A percentile compares a stretch with the other conserved stretches of the same genome.
These are phyloP conservation scores for Clitopilus hobsonii DNA, from an alignment of 768 basidiomycete species.

Conservation along the genomic window DNA sequence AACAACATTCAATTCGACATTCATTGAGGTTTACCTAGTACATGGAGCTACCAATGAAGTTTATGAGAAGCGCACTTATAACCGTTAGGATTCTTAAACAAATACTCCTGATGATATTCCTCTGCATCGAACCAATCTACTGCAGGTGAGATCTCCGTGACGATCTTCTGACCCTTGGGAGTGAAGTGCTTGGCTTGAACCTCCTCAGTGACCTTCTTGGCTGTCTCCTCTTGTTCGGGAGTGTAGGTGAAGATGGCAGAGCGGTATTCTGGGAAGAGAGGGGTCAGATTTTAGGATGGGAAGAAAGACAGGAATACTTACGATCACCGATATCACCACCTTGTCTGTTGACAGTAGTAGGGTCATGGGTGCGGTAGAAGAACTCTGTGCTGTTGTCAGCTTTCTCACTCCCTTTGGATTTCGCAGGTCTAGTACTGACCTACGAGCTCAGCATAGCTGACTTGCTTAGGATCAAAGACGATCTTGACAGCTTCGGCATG, in stretches of 20 bases:
- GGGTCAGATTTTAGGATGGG: background rate
- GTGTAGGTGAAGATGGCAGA: constrained; percentile 85
- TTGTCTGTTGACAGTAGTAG: constrained; percentile 78
- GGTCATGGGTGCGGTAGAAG: constrained; percentile 93
- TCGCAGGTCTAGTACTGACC: too few species aligned
- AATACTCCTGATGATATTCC: constrained; percentile 79
- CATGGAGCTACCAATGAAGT: constrained; percentile 83
- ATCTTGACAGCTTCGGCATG: constrained; percentile 89
- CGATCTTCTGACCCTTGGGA: constrained; percentile 67
- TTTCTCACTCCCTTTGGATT: too few species aligned
- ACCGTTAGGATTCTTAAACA: constrained; percentile 79
- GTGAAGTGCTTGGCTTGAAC: constrained; percentile 82
- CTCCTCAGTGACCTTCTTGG: constrained; percentile 73
- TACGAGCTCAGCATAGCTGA: constrained; percentile 83
- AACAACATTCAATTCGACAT: too few species aligned
- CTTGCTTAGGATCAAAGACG: constrained; percentile 75
- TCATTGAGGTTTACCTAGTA: too few species aligned
- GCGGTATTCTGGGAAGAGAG: constrained; percentile 66
- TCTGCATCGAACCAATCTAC: constrained; percentile 81
- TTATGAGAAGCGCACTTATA: constrained; percentile 91
- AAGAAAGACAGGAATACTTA: constrained; percentile 29
- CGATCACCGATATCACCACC: constrained; percentile 76
- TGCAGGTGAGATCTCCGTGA: constrained; percentile 68
- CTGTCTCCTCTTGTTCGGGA: constrained; percentile 66
- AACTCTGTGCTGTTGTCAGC: too few species aligned